These are phyloP conservation scores for Bryoerythrophyllum caledonicum DNA, from an alignment of 225 moss, liverwort and hornwort genomes.

Conservation along the genomic window DNA sequence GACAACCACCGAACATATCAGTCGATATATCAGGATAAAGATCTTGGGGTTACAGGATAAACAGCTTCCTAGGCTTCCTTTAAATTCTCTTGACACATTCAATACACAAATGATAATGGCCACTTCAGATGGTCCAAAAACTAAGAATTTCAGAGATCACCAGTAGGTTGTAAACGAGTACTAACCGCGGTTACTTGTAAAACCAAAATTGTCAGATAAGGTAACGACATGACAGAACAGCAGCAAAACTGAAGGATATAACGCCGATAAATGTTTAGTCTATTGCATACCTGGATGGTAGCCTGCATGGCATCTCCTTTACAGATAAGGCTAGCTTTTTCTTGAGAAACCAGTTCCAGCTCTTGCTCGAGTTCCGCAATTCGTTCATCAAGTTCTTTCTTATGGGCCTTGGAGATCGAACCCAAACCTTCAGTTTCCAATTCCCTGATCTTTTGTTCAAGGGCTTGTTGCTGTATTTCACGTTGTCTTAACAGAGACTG, in stretches of 20 bases:
- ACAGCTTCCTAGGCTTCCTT: background rate
- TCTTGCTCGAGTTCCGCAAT: conserved; percentile 38
- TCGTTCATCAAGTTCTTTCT: conserved; percentile 39
- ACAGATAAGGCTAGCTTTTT: conserved; percentile 36
- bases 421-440: conserved; percentile 38
- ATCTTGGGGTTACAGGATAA: background rate
- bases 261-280: background rate
- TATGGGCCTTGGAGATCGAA: conserved; percentile 28
- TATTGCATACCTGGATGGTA: conserved; percentile 45
- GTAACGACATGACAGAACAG: background rate
- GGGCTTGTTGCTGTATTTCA: conserved; percentile 30
- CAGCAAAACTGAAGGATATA: conserved; percentile 1
- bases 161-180: conserved; percentile 1
- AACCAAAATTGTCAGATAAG: conserved; percentile 6
- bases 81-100: background rate
- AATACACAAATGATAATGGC: background rate
- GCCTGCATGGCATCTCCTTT: conserved; percentile 47
- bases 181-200: background rate
- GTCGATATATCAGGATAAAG: background rate
- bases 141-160: background rate
- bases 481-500: conserved; percentile 33
- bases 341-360: conserved; percentile 32
- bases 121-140: conserved; percentile 10
- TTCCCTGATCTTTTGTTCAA: conserved; percentile 37
- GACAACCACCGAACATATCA: conserved; percentile 2